Percentiles rank a stretch among this genome's conserved stretches.
These are phyloP conservation scores for Sphaerulina populicola DNA, from an alignment of 2,329 filamentous ascomycete genomes.

Conservation along the genomic window DNA sequence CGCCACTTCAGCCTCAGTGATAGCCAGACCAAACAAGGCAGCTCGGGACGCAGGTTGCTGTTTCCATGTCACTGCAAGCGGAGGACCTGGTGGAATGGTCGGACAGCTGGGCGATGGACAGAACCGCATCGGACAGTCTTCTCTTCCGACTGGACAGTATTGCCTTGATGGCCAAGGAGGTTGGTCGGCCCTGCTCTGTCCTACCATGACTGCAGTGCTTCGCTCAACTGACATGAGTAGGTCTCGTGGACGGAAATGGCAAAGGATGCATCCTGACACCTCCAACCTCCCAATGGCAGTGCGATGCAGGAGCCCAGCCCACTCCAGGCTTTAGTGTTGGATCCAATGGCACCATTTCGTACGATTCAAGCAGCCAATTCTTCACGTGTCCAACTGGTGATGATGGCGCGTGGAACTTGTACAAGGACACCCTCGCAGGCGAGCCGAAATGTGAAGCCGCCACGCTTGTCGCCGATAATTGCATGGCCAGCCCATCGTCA, in stretches of 20 bases:
- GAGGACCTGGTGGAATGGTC: constrained; percentile 42
- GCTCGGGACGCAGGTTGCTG: constrained; percentile 31
- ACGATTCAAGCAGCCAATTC: constrained; percentile 47
- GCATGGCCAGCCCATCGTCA: constrained; percentile 4
- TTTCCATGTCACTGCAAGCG: constrained; percentile 45
- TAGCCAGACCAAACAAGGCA: neutral
- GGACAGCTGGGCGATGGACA: constrained; percentile 57
- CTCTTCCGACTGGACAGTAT: constrained; percentile 41
- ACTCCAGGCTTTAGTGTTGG: constrained; percentile 50
- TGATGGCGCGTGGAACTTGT: constrained; percentile 49
- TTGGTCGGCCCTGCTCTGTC: constrained; percentile 4
- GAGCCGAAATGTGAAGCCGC: constrained; percentile 46
- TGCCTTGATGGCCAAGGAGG: constrained; percentile 47
- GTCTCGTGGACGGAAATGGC: constrained; percentile 48
- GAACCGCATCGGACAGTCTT: constrained; percentile 46
- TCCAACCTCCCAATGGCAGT: constrained; percentile 53
- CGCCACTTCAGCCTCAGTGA: neutral
- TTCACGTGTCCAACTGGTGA: constrained; percentile 54
- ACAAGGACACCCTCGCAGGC: constrained; percentile 36
- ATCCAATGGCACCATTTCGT: constrained; percentile 46
- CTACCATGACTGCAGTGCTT: neutral
- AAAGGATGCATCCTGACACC: constrained; percentile 53
- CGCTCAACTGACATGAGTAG: constrained; percentile 10
- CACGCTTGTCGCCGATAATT: constrained; percentile 32
- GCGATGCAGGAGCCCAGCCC: constrained; percentile 47